Evolutionary conservation across 148 eudicot genomes (phyloP), one percentile per base, ranked within the genome.

Genomic region (Hydrangea macrophylla): DNA sequence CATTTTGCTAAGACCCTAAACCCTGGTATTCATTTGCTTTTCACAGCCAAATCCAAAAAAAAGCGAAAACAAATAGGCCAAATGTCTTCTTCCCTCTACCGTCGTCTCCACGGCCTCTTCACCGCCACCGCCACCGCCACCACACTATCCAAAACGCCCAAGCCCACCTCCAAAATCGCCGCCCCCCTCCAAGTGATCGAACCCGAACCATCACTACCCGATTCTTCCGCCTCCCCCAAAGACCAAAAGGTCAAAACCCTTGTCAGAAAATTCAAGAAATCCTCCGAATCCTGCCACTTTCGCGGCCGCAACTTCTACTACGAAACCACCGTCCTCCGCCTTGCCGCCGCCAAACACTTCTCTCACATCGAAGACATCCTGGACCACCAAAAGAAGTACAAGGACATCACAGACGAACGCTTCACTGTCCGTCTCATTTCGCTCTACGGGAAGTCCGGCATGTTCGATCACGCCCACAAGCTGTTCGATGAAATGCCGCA

Each of bases 401-500:
- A 65, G 2, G 75, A 77, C 17, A 79, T 75, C 42, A 64, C 66
- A 17, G 9, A 32, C 1, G 96, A 90, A 58, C 80, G 86, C 4
- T 90, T 85, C 30, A 40, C 69, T 2, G 80, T 69, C 18, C 80
- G 90, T 1, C 58, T 90, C 2, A 78, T 90, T 0, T 10, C 36
- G 0, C 65, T 87, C 3, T 90, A 90, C 27, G 92, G 92, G 3
- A 77, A 75, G 63, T 48, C 76, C 0, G 70, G 80, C 0, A 83
- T 90, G 88, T 81, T 80, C 71, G 79, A 77, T 31, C 79, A 82
- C 13, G 96, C 92, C 10, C 73, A 45, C 28, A 75, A 87, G 67
- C 50, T 87, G 90, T 87, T 87, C 70, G 96, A 87, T 11, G 90
- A 90, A 85, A 76, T 90, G 90, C 83, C 92, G 27, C 32, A 75